Conservation (phyloP, 2,329 filamentous ascomycete genomes). For the Didymella pomorum region DNA sequence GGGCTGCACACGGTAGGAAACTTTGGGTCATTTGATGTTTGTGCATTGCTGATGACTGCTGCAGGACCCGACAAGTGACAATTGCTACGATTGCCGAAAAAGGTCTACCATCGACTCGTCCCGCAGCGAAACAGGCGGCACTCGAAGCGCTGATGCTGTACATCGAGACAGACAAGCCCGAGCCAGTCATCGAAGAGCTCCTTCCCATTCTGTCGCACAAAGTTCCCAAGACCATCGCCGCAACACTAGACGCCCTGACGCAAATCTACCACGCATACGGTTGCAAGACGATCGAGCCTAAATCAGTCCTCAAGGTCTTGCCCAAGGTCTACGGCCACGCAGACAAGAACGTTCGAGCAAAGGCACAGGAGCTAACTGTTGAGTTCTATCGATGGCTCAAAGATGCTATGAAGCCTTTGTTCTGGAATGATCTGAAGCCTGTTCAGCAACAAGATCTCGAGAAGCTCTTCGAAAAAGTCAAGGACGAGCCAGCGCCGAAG, state of each 20-base stretch:
- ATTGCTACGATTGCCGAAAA: slow-evolving; percentile 88
- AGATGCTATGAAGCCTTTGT: slow-evolving; percentile 97
- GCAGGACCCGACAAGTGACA: slow-evolving; percentile 75
- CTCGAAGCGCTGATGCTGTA: slow-evolving; percentile 88
- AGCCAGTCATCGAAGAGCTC: slow-evolving; percentile 88
- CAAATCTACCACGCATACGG: slow-evolving; percentile 93
- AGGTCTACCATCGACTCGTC: slow-evolving; percentile 84
- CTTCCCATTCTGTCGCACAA: slow-evolving; percentile 85
- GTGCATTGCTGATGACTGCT: slow-evolving; percentile 27
- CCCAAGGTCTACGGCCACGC: slow-evolving; percentile 94
- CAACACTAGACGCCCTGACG: slow-evolving; percentile 77
- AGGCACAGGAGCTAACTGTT: slow-evolving; percentile 88
- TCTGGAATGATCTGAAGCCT: slow-evolving; percentile 94
- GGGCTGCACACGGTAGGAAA: slow-evolving; percentile 71
- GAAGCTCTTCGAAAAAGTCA: slow-evolving; percentile 91
- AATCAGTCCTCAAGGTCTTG: slow-evolving; percentile 84
- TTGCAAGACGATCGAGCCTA: slow-evolving; percentile 92
- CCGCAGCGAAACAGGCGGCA: slow-evolving; percentile 85
- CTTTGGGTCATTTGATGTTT: not conserved
- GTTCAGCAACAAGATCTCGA: slow-evolving; percentile 95
- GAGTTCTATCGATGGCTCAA: slow-evolving; percentile 97
- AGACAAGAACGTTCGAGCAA: slow-evolving; percentile 96
- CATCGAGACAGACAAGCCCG: slow-evolving; percentile 86
- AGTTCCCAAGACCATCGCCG: slow-evolving; percentile 85
- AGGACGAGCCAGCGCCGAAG: slow-evolving; percentile 84